phyloP scores from a whole-genome alignment of 306 rosid species.

The Malus orientalis region DNA sequence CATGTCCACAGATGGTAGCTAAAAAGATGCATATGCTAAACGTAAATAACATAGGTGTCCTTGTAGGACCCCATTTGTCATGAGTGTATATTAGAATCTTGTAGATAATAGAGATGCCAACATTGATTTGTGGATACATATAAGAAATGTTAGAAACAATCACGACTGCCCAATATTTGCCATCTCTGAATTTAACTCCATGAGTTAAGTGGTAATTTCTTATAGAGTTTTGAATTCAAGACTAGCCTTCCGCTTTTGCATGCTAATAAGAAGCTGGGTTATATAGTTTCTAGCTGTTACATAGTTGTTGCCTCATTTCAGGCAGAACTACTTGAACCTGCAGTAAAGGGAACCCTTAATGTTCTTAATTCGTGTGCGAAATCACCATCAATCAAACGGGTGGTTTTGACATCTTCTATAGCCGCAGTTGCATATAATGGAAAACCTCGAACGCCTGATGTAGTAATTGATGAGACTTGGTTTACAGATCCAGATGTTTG shows the following conservation, averaged over 20 bases:
- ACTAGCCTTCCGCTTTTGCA: not conserved
- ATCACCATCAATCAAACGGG: slow-evolving; percentile 34
- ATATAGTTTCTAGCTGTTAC: not conserved
- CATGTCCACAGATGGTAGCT: no score
- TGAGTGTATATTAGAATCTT: no score
- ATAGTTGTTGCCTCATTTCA: slow-evolving; percentile 12
- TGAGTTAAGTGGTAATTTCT: not conserved
- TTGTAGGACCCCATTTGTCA: no score
- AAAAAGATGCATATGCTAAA: no score
- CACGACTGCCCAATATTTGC: not conserved
- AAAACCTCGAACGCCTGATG: slow-evolving; percentile 32
- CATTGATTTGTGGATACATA: no score
- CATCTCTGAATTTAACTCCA: not conserved
- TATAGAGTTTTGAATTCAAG: not conserved
- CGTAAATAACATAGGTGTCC: no score
- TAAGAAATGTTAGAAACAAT: not conserved
- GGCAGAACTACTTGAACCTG: slow-evolving; percentile 51
- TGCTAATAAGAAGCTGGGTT: not conserved
- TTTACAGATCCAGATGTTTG: slow-evolving; percentile 32
- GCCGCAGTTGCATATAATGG: slow-evolving; percentile 41
- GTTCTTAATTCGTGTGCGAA: slow-evolving; percentile 37
- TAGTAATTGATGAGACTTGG: slow-evolving; percentile 48
- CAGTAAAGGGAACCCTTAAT: slow-evolving; percentile 53
- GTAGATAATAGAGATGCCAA: no score
- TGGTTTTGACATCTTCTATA: slow-evolving; percentile 42